phyloP scores from a whole-genome alignment of 768 basidiomycete genomes.

The Rhizopogon vesiculosus region DNA sequence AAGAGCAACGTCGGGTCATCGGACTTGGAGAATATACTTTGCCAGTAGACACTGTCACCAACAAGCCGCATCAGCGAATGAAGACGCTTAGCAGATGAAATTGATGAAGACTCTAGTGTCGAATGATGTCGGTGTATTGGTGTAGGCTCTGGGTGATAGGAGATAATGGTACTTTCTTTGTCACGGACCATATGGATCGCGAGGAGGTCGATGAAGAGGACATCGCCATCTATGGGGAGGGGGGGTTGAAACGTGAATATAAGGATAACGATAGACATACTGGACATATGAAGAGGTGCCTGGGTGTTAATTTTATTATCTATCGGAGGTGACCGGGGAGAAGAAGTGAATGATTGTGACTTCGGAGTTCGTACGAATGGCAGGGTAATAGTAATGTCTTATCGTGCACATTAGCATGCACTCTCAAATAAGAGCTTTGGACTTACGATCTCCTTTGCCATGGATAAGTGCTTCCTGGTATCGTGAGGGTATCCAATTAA shows the following conservation, averaged over 20 bases:
- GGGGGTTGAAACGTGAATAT: background rate
- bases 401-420: background rate
- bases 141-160: conserved; percentile 23
- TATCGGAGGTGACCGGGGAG: background rate
- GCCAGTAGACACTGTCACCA: conserved; percentile 28
- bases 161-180: conserved; percentile 17
- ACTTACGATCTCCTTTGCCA: conserved; percentile 48
- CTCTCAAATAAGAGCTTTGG: background rate
- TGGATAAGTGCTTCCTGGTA: conserved; percentile 46
- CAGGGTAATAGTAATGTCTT: conserved; percentile 54
- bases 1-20: conserved; percentile 54
- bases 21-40: conserved; percentile 15
- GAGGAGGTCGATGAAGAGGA: conserved; percentile 40
- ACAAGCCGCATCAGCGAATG: conserved; percentile 24
- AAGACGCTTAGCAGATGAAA: conserved; percentile 18
- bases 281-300: conserved; percentile 33
- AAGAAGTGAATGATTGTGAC: background rate
- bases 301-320: conserved; percentile 44
- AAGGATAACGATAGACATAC: conserved; percentile 21
- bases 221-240: conserved; percentile 12
- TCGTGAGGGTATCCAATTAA: conserved; percentile 65
- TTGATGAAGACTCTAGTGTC: background rate
- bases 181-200: conserved; percentile 47
- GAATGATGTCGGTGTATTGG: conserved; percentile 17
- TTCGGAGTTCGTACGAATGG: conserved; percentile 44